Percentiles rank a stretch among this genome's conserved stretches.
These are phyloP conservation scores for Sclerotinia trifoliorum DNA, from an alignment of 2,329 filamentous ascomycete genomes.

Conservation along the genomic window DNA sequence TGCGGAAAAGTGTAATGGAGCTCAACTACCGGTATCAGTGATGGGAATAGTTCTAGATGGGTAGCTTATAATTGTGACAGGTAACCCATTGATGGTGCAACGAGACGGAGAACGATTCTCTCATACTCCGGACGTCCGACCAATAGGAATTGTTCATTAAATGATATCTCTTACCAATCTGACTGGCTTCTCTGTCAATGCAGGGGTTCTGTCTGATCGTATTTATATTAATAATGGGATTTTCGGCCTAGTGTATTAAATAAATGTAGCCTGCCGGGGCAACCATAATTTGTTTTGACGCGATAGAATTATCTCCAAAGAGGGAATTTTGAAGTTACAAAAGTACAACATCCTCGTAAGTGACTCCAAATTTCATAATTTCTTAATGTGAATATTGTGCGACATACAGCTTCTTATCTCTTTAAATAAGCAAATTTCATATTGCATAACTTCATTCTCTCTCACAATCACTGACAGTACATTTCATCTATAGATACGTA, in stretches of 20 bases:
- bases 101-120: background rate
- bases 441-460: constrained; percentile 14
- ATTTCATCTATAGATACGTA: constrained; percentile 28
- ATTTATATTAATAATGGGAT: constrained; percentile 11
- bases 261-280: constrained; percentile 9
- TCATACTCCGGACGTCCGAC: background rate
- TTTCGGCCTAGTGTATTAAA: constrained; percentile 9
- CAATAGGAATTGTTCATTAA: background rate
- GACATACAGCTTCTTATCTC: background rate
- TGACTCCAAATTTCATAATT: constrained; percentile 14
- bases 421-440: background rate
- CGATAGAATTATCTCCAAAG: constrained; percentile 15
- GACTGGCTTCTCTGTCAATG: background rate
- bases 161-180: background rate
- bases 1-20: background rate
- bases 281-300: constrained; percentile 24
- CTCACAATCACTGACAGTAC: constrained; percentile 23
- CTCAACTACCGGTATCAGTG: background rate
- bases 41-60: background rate
- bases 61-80: background rate
- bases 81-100: background rate
- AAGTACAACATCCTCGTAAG: constrained; percentile 15
- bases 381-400: constrained; percentile 4
- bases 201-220: constrained; percentile 7
- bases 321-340: constrained; percentile 13